These are phyloP conservation scores for Ceratocystis albifundus DNA, from an alignment of 2,329 filamentous ascomycete genomes.

Conservation along the genomic window DNA sequence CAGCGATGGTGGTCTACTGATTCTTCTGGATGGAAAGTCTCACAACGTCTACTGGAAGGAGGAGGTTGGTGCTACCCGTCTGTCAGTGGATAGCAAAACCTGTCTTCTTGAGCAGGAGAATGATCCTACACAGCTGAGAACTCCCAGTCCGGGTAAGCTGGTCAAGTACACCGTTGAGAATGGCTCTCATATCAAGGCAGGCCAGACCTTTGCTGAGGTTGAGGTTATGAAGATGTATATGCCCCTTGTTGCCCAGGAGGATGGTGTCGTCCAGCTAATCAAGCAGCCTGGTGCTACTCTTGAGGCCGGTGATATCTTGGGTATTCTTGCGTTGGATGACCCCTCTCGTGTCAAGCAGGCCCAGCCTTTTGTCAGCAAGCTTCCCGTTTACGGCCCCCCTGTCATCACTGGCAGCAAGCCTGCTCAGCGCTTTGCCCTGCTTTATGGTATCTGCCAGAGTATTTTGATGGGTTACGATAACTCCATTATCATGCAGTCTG, in stretches of 20 bases:
- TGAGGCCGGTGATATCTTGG: constrained; percentile 95
- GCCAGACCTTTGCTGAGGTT: constrained; percentile 88
- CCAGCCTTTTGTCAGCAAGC: constrained; percentile 80
- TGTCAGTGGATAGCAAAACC: constrained; percentile 96
- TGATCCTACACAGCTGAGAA: constrained; percentile 90
- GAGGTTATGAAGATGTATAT: constrained; percentile 99
- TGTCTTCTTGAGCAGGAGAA: constrained; percentile 97
- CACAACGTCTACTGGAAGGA: constrained; percentile 99
- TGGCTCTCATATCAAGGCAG: constrained; percentile 81
- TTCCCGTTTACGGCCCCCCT: constrained; percentile 75
- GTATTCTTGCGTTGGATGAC: constrained; percentile 89
- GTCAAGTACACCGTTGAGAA: constrained; percentile 97
- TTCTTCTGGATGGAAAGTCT: constrained; percentile 80
- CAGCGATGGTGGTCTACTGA: constrained; percentile 83
- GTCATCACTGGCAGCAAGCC: constrained; percentile 85
- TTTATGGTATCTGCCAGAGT: constrained; percentile 68
- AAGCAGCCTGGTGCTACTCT: constrained; percentile 98
- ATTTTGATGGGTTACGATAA: constrained; percentile 94
- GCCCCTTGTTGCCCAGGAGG: constrained; percentile 88
- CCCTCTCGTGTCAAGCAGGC: constrained; percentile 94
- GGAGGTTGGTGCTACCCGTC: constrained; percentile 85
- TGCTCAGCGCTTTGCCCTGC: constrained; percentile 69
- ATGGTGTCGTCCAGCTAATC: constrained; percentile 93
- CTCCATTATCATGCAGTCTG: constrained; percentile 84
- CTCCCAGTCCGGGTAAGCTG: constrained; percentile 90